Conservation (phyloP, 768 basidiomycete genomes). For the Baorangia bicolor region DNA sequence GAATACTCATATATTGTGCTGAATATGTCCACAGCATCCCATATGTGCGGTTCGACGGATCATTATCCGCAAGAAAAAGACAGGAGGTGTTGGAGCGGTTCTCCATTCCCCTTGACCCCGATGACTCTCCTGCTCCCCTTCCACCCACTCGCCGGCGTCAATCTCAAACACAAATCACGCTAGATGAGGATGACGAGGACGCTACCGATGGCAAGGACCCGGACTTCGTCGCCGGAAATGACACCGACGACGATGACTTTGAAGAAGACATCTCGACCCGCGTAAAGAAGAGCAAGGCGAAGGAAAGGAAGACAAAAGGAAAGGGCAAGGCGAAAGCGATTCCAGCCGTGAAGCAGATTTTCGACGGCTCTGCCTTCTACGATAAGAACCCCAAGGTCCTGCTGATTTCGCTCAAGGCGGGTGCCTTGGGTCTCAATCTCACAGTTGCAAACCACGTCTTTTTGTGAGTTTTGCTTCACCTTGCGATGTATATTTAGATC, state of each 20-base stretch:
- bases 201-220: conserved; percentile 32
- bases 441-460: conserved; percentile 89
- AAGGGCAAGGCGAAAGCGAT: conserved; percentile 35
- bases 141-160: conserved; percentile 8
- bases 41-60: conserved; percentile 81
- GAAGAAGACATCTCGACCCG: conserved; percentile 30
- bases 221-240: conserved; percentile 34
- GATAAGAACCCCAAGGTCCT: conserved; percentile 69
- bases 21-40: conserved; percentile 50
- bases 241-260: conserved; percentile 32
- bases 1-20: neutral
- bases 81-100: conserved; percentile 77
- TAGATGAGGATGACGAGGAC: conserved; percentile 11
- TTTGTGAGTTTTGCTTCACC: conserved; percentile 46
- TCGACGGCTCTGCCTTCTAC: conserved; percentile 22
- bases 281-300: conserved; percentile 33
- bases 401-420: conserved; percentile 85
- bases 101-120: conserved; percentile 58
- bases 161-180: neutral
- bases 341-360: conserved; percentile 9
- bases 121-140: conserved; percentile 18
- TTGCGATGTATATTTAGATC: neutral
- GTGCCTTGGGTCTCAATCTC: conserved; percentile 83
- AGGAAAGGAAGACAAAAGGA: conserved; percentile 39
- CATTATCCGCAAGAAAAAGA: conserved; percentile 77